These are phyloP conservation scores for Gossypium ekmanianum DNA, from an alignment of 345 rosid genomes.

Conservation along the genomic window DNA sequence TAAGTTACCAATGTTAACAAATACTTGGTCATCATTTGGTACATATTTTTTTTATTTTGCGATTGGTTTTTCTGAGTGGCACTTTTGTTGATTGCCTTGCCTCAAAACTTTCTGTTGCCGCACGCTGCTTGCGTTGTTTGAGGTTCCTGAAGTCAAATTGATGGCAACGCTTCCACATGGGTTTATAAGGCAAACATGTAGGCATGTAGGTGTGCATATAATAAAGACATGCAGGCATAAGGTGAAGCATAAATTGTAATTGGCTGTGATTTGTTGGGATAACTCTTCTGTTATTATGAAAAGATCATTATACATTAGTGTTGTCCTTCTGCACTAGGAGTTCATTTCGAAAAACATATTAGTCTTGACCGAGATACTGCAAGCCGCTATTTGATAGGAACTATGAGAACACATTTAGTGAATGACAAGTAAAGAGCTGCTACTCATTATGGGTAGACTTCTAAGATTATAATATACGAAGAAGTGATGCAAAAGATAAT, in stretches of 20 bases:
- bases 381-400: background rate
- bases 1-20: background rate
- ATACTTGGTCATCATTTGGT: background rate
- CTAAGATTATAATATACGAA: background rate
- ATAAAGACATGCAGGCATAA: background rate
- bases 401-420: background rate
- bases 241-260: background rate
- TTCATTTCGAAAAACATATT: background rate
- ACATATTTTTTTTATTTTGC: background rate
- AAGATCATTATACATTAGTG: background rate
- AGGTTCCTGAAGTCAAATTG: background rate
- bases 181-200: background rate
- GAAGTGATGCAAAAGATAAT: background rate
- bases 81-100: constrained; percentile 1
- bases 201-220: background rate
- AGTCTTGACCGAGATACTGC: background rate
- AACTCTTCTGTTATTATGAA: background rate
- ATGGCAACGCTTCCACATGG: background rate
- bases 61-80: background rate
- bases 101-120: background rate
- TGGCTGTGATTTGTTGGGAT: background rate
- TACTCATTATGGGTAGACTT: background rate
- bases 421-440: background rate
- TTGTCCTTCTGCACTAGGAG: too few species aligned
- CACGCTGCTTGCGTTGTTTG: background rate